Conservation (phyloP, 1,139 yeast genomes). For the Sugiyamaella castrensis region DNA sequence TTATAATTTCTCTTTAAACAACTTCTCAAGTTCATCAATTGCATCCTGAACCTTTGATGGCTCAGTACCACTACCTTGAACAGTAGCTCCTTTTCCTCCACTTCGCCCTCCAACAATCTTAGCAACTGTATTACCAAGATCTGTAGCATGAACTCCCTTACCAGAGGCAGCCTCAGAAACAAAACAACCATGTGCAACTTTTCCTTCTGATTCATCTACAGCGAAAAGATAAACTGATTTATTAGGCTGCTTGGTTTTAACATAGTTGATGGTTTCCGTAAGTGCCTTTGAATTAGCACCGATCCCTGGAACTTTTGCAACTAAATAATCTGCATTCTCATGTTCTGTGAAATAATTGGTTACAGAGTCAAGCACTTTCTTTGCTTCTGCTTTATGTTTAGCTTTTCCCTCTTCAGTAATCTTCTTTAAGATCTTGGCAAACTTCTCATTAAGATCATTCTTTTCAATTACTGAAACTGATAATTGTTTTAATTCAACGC, state of each 20-base stretch:
- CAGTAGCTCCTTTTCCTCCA: slow-evolving; percentile 96
- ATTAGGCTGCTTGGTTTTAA: slow-evolving; percentile 73
- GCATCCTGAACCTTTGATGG: slow-evolving; percentile 69
- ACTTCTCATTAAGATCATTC: slow-evolving; percentile 68
- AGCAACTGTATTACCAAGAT: slow-evolving; percentile 69
- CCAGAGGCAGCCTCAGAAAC: slow-evolving; percentile 68
- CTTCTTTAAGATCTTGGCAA: slow-evolving; percentile 75
- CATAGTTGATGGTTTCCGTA: slow-evolving; percentile 82
- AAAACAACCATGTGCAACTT: slow-evolving; percentile 94
- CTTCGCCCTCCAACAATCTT: slow-evolving; percentile 89
- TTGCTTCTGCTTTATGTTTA: slow-evolving; percentile 82
- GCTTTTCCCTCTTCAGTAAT: slow-evolving; percentile 84
- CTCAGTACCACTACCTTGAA: slow-evolving; percentile 95
- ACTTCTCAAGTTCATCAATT: slow-evolving; percentile 58
- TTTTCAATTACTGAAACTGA: slow-evolving; percentile 80
- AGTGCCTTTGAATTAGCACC: slow-evolving; percentile 90
- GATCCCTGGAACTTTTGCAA: slow-evolving; percentile 59
- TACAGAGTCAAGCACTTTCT: slow-evolving; percentile 78
- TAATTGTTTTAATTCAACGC: slow-evolving; percentile 78
- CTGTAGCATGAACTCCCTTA: slow-evolving; percentile 73
- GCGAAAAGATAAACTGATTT: slow-evolving; percentile 82
- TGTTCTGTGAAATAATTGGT: slow-evolving; percentile 59
- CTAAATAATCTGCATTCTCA: slow-evolving; percentile 52
- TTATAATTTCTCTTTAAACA: slow-evolving; percentile 39
- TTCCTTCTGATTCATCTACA: slow-evolving; percentile 58